Base-by-base conservation (phyloP, 306 rosid genomes). In the Geum urbanum region DNA sequence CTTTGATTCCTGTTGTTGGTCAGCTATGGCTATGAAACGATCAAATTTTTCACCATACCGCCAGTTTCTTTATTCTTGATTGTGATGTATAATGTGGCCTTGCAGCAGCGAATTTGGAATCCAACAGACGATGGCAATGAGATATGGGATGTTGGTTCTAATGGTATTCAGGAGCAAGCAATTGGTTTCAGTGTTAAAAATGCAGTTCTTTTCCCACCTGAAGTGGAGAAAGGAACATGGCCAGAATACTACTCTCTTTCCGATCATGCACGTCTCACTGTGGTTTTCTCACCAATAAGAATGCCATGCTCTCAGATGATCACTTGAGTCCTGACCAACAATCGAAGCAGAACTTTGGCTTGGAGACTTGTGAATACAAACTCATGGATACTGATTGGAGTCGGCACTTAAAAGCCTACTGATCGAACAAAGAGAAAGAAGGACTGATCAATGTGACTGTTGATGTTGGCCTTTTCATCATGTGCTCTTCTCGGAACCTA, bases 171-270 rank as follows among this genome's bases (percentile, higher is more conserved):
- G 72, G 89, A 85, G 41, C 91, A 83, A 74, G 83, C 84, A 20
- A 79, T 90, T 67, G 98, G 98, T 59, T 92, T 92, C 47, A 84
- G 87, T 45, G 85, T 92, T 1, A 85, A 92, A 77, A 84, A 92
- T 47, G 98, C 98, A 41, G 95, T 88, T 47, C 68, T 92, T 58
- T 92, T 81, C 77, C 98, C 98, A 73, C 87, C 96, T 14, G 98
- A 92, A 70, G 96, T 81, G 45, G 98, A 92, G 90, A 90, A 78
- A 73, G 98, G 98, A 71, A 83, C 80, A 47, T 92, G 98, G 98
- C 98, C 98, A 1, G 96, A 92, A 39, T 86, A 92, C 76, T 92
- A 88, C 69, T 88, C 85, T 35, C 96, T 92, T 43, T 92, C 98
- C 4, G 98, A 92, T 78, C 98, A 92, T 65, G 98, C 98, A 24